Base-by-base conservation (phyloP, 257 asterid genomes). In the Galeopsis tetrahit region DNA sequence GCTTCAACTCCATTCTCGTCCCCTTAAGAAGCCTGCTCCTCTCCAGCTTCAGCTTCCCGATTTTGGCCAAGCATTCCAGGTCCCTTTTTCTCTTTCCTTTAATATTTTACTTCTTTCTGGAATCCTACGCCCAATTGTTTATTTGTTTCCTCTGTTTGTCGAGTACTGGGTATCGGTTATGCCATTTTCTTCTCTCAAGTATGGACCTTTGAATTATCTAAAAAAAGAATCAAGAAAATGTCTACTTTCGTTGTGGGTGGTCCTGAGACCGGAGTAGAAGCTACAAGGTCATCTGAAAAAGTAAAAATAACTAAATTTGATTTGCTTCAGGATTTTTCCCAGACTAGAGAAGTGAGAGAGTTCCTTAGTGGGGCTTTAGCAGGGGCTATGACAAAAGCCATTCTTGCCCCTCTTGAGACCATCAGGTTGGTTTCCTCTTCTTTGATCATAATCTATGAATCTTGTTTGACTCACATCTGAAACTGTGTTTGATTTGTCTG, bases 391-490 rank as follows among this genome's bases (percentile, higher is more conserved):
- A 93, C 97, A 68, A 93, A 93, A 85, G 97, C 98, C 42, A 81
- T 88, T 77, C 97, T 93, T 55, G 98, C 97, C 76, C 98, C 98
- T 68, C 95, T 93, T 10, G 98, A 93, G 80, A 93, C 98, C 76
- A 93, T 93, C 90, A 89, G 98, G 98, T 93, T 32, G 33, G 69
- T 75, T 62, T 40, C 61, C 15, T 52, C 53, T 49, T 39, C 51
- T 72, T 33, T 59, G n/a, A 46, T 28, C 39, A 15, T 14, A 51
- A 51, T 10, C 14, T 10, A 11, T 44, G 43, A 5, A 38, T 38
- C 38, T 49, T 31, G 35, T 9, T 43, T 46, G 32, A 17, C 39
- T 63, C 39, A 5, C 71, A n/a, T 49, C 46, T 35, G 48, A 8
- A 36, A 33, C 44, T 15, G 1, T 10, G 10, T 51, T 65, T 33